A percentile compares a stretch with the other conserved stretches of the same genome.
These are phyloP conservation scores for Pseudocercospora pini-densiflorae DNA, from an alignment of 2,329 filamentous ascomycete species.

Conservation along the genomic window DNA sequence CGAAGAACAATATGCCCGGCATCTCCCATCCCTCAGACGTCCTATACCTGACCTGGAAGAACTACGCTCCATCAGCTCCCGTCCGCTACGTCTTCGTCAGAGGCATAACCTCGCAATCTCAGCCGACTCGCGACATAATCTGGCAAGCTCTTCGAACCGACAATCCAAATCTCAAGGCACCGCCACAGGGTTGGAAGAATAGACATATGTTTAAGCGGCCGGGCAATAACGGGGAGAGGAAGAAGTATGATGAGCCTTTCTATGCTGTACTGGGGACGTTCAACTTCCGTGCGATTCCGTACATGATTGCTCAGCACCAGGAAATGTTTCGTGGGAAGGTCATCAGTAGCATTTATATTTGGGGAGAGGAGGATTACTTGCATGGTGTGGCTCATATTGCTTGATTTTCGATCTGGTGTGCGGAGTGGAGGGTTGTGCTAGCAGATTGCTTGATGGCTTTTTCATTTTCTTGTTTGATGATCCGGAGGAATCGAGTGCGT, in stretches of 20 bases:
- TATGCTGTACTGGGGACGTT: not conserved
- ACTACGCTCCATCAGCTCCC: no score
- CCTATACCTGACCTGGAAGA: not conserved
- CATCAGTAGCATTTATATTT: not conserved
- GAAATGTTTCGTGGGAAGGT: not conserved
- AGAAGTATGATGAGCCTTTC: not conserved
- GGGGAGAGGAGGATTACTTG: not conserved
- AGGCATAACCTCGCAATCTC: not conserved
- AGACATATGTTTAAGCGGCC: not conserved
- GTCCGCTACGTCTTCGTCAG: not conserved
- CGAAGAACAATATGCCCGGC: not conserved
- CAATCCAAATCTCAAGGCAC: not conserved
- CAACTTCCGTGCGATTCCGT: not conserved
- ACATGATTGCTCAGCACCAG: constrained; percentile 1
- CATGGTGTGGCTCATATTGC: not conserved
- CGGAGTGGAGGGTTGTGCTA: not conserved
- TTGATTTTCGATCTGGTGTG: not conserved
- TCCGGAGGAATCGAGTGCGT: not conserved
- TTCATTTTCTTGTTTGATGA: not conserved
- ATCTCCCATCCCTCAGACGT: not conserved
- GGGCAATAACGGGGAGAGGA: not conserved
- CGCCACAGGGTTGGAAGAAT: not conserved
- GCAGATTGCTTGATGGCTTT: no score
- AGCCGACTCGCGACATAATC: not conserved
- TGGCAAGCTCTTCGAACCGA: not conserved